Evolutionary conservation across 169 alveolate genomes (phyloP), one percentile per base, ranked within the genome.

Genomic region (Eimeria necatrix): DNA sequence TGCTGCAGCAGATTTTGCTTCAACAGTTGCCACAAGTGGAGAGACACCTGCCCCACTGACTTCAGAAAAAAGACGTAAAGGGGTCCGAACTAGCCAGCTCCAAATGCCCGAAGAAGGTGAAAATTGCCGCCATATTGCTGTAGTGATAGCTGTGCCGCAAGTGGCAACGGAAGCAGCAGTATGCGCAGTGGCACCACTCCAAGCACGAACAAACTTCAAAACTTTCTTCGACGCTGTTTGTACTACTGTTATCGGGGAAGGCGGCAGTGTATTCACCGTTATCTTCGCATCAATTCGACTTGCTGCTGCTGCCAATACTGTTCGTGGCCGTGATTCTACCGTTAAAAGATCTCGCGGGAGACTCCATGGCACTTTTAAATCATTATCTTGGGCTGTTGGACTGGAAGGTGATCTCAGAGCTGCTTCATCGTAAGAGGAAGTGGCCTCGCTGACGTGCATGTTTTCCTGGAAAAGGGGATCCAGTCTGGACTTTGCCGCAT

Each of bases 401-500:
- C 22, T 56, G 20, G 20, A 14, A 10, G 20, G 12, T 18, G 12
- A 18, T 56, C 22, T 10, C 68, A 56, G 68, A 10, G 49, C 26
- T 81, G 51, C 90, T 22, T 22, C 56, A 22, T 81, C 74, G 9
- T 5, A 9, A 5, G 22, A 12, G 51, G 64, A 32, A n/a, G 20
- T 51, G 6, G 74, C 90, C 6, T n/a, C 46, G 92, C 80, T 26
- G 59, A 53, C 24, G 56, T 78, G 26, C 22, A 14, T 41, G 80
- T 32, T 3, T 10, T 85, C 92, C 61, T 85, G 80, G 60, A 85
- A 85, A 3, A 85, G 80, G 52, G 80, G 80, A 24, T 76, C 92
- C 18, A 85, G 92, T 60, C 32, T 56, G n/a, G 76, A 51, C 24
- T 85, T 56, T n/a, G 92, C 81, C 24, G 41, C 81, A 85, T 85